Conservation (phyloP, 768 basidiomycete genomes). For the Leccinum pellstonianum region DNA sequence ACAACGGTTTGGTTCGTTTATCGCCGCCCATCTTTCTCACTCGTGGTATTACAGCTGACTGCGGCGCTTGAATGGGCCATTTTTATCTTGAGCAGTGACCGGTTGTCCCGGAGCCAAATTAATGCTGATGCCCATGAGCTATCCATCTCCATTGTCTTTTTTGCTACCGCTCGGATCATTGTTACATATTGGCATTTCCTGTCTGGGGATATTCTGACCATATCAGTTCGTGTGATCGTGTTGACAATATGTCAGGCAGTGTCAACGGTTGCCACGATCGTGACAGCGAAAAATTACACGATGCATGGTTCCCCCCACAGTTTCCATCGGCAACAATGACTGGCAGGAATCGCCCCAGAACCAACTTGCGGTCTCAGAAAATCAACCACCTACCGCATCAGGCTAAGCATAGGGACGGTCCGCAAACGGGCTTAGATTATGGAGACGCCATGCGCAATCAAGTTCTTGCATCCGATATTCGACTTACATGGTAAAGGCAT, state of each 20-base stretch:
- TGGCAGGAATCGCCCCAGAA: too few relatives aligned
- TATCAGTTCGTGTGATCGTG: not conserved
- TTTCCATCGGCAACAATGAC: too few relatives aligned
- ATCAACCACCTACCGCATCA: not conserved
- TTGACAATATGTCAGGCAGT: too few relatives aligned
- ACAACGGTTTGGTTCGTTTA: not conserved
- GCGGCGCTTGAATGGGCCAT: too few relatives aligned
- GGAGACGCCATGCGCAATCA: not conserved
- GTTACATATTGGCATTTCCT: constrained; percentile 7
- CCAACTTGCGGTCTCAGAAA: not conserved
- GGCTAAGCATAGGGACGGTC: not conserved
- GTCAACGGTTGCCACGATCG: constrained; percentile 1
- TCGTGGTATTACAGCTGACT: not conserved
- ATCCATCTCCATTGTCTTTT: not conserved
- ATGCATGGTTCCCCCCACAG: not conserved
- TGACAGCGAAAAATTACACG: not conserved
- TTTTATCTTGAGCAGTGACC: not conserved
- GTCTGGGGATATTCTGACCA: not conserved
- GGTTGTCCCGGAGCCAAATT: not conserved
- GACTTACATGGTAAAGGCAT: not conserved
- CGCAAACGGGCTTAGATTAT: not conserved
- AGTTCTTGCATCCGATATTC: not conserved
- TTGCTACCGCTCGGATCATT: not conserved
- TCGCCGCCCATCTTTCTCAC: not conserved
- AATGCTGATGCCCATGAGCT: too few relatives aligned